A percentile compares a stretch with the other conserved stretches of the same genome.
These are phyloP conservation scores for Physcomitrium patens DNA, from an alignment of 225 moss, liverwort and hornwort genomes.

Conservation along the genomic window DNA sequence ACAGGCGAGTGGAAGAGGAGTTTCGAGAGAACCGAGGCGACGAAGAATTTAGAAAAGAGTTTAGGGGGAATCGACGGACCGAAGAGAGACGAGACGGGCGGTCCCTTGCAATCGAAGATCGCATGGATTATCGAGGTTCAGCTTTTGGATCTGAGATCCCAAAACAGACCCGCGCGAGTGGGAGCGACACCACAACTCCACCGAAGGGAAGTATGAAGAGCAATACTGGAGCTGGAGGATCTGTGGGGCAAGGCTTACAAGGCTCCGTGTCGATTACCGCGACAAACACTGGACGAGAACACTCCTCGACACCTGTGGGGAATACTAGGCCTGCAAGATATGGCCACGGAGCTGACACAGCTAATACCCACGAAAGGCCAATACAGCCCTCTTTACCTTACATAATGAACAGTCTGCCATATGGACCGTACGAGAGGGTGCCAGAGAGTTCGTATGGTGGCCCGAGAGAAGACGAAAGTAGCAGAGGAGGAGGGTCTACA, in stretches of 20 bases:
- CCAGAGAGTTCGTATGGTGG: slow-evolving; percentile 53
- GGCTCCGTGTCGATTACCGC: slow-evolving; percentile 17
- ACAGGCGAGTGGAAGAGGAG: background rate
- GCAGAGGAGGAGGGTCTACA: slow-evolving; percentile 31
- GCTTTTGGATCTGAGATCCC: slow-evolving; percentile 36
- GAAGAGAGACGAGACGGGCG: slow-evolving; percentile 36
- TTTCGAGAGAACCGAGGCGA: slow-evolving; percentile 40
- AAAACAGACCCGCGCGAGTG: slow-evolving; percentile 34
- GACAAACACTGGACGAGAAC: slow-evolving; percentile 28
- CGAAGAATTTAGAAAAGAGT: slow-evolving; percentile 36
- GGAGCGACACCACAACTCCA: slow-evolving; percentile 38
- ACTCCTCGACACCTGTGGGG: slow-evolving; percentile 5
- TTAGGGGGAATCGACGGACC: slow-evolving; percentile 35
- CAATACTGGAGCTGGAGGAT: slow-evolving; percentile 29
- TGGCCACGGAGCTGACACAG: slow-evolving; percentile 35
- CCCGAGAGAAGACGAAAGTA: slow-evolving; percentile 54
- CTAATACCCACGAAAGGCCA: slow-evolving; percentile 46
- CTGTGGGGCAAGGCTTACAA: slow-evolving; percentile 29
- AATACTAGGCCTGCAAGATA: too few relatives aligned
- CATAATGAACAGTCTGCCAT: slow-evolving; percentile 31
- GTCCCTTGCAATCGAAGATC: slow-evolving; percentile 38
- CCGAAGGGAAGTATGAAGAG: slow-evolving; percentile 37
- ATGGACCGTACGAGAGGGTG: slow-evolving; percentile 43
- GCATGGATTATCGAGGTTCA: slow-evolving; percentile 29
- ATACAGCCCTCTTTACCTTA: slow-evolving; percentile 41